These are phyloP conservation scores for Planoprotostelium fungivorum DNA, from an alignment of 78 protist species.

Conservation along the genomic window DNA sequence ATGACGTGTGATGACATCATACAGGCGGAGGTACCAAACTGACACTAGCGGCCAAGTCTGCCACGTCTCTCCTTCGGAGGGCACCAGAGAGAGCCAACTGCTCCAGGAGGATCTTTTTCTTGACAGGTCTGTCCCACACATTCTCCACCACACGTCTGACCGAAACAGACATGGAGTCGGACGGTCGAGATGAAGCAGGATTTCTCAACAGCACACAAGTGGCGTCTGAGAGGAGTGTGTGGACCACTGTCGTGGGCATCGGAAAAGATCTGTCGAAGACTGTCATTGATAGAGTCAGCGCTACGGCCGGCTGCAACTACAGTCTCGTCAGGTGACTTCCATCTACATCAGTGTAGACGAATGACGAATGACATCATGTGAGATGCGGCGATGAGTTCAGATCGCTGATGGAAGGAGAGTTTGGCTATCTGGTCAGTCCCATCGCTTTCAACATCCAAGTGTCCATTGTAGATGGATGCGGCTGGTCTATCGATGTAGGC, in stretches of 20 bases:
- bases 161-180: background rate
- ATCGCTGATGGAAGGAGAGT: background rate
- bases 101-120: background rate
- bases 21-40: background rate
- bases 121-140: background rate
- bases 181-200: background rate
- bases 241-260: background rate
- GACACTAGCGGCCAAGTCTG: background rate
- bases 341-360: too few relatives aligned
- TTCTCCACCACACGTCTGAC: background rate
- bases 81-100: background rate
- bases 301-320: background rate
- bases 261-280: background rate
- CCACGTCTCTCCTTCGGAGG: background rate
- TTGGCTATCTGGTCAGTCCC: background rate
- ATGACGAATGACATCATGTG: too few relatives aligned
- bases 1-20: too few relatives aligned
- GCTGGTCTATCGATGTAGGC: background rate
- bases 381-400: background rate
- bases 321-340: constrained; percentile 2
- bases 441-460: background rate
- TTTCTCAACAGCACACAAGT: background rate
- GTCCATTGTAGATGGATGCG: background rate
- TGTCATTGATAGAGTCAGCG: background rate
- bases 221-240: background rate